A percentile compares a stretch with the other conserved stretches of the same genome.
These are phyloP conservation scores for Austroboletus rostrupii DNA, from an alignment of 1,284 basidiomycete species.

Conservation along the genomic window DNA sequence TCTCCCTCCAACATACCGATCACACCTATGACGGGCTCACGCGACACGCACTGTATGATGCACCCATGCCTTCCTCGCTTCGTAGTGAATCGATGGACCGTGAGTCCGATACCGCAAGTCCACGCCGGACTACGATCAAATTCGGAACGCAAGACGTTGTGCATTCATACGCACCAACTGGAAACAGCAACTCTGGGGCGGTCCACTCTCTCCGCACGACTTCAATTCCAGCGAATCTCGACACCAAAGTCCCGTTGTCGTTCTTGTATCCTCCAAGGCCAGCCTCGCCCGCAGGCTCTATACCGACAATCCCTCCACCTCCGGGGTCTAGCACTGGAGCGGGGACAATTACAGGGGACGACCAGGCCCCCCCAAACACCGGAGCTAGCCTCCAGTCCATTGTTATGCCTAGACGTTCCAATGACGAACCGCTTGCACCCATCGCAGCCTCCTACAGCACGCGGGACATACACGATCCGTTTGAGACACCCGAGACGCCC, in stretches of 20 bases:
- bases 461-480: slow-evolving; percentile 18
- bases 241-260: slow-evolving; percentile 12
- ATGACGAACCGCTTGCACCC: slow-evolving; percentile 31
- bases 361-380: neutral
- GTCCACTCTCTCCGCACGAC: slow-evolving; percentile 46
- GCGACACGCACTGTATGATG: slow-evolving; percentile 79
- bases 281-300: neutral
- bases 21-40: slow-evolving; percentile 44
- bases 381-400: slow-evolving; percentile 17
- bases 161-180: slow-evolving; percentile 62
- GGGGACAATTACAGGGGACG: neutral
- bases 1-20: slow-evolving; percentile 20
- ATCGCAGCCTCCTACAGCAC: slow-evolving; percentile 14
- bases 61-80: slow-evolving; percentile 48
- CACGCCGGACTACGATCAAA: slow-evolving; percentile 63
- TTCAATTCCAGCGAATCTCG: slow-evolving; percentile 24
- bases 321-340: slow-evolving; percentile 4
- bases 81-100: slow-evolving; percentile 30
- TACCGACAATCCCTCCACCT: slow-evolving; percentile 19
- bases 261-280: slow-evolving; percentile 29
- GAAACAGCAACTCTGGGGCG: slow-evolving; percentile 38
- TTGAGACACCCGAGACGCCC: slow-evolving; percentile 28
- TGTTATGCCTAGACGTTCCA: slow-evolving; percentile 22
- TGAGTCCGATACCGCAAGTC: slow-evolving; percentile 32
- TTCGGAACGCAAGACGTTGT: slow-evolving; percentile 69